Evolutionary conservation across 2,329 filamentous ascomycete species (phyloP).

Genomic region (Colletotrichum sp.): DNA sequence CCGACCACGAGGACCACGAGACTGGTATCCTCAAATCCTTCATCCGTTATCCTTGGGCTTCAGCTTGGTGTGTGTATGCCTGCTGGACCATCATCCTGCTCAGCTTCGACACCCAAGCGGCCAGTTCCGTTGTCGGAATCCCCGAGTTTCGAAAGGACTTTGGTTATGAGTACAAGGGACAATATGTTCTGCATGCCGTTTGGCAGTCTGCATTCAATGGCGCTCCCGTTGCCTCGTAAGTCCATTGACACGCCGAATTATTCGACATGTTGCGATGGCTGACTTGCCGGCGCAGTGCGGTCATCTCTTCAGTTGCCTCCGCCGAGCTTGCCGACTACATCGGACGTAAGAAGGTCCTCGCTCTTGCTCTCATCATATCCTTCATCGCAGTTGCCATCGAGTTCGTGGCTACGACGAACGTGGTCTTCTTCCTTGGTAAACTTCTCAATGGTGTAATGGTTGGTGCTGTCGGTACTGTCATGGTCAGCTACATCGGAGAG

Average conservation of each 20-base stretch:
- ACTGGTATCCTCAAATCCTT: constrained; percentile 25
- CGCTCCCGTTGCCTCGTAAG: constrained; percentile 41
- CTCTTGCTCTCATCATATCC: constrained; percentile 37
- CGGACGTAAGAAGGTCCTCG: constrained; percentile 35
- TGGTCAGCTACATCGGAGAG: constrained; percentile 35
- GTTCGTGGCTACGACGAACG: constrained; percentile 44
- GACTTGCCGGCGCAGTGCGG: neutral
- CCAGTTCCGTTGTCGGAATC: constrained; percentile 45
- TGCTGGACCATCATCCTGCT: constrained; percentile 44
- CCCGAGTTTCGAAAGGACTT: constrained; percentile 51
- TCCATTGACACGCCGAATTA: neutral
- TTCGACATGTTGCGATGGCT: neutral
- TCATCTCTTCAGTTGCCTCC: constrained; percentile 34
- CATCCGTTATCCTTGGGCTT: constrained; percentile 28
- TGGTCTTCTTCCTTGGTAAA: constrained; percentile 44
- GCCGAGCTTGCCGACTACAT: constrained; percentile 37
- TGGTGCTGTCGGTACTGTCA: constrained; percentile 29
- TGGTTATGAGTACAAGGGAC: constrained; percentile 37
- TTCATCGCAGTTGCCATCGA: constrained; percentile 44
- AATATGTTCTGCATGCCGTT: constrained; percentile 43
- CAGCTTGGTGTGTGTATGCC: constrained; percentile 41
- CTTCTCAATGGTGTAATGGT: constrained; percentile 45
- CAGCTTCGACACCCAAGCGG: constrained; percentile 45
- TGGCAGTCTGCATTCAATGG: constrained; percentile 51
- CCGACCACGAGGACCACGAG: constrained; percentile 30